A percentile compares a stretch with the other conserved stretches of the same genome.
Conservation (phyloP, 495 filamentous ascomycete genomes). For the Cudoniella acicularis region DNA sequence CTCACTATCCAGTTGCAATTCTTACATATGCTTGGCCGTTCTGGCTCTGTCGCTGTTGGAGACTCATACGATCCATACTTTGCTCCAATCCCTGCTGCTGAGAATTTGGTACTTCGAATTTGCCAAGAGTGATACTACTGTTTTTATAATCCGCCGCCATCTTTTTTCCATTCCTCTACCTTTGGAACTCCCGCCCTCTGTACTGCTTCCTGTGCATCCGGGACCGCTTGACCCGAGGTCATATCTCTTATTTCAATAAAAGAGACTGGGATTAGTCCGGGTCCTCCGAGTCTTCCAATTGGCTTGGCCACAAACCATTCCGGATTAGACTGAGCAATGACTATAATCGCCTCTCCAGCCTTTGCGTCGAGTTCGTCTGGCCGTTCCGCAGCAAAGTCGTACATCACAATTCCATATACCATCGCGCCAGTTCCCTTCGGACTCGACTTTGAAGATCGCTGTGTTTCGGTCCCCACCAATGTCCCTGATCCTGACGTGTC, state of each 20-base stretch:
- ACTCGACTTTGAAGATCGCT: conserved; percentile 33
- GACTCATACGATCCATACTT: conserved; percentile 74
- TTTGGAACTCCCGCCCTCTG: conserved; percentile 88
- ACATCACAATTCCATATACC: conserved; percentile 95
- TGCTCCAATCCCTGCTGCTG: conserved; percentile 33
- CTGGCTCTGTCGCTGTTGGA: conserved; percentile 49
- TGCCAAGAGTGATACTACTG: conserved; percentile 92
- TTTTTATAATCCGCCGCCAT: conserved; percentile 99
- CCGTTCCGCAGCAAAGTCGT: conserved; percentile 93
- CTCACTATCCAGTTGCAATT: not conserved
- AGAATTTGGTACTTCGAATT: conserved; percentile 63
- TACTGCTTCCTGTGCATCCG: conserved; percentile 83
- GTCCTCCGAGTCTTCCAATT: conserved; percentile 89
- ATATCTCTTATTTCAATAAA: conserved; percentile 97
- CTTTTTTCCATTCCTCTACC: conserved; percentile 99
- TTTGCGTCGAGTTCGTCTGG: conserved; percentile 95
- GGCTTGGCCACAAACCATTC: conserved; percentile 99
- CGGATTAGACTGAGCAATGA: conserved; percentile 98
- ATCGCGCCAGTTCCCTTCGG: conserved; percentile 61
- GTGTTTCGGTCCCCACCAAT: conserved; percentile 30
- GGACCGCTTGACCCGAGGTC: conserved; percentile 75
- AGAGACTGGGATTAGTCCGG: conserved; percentile 92
- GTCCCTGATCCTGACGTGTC: conserved; percentile 46
- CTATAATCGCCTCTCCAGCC: conserved; percentile 92
- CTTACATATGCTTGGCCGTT: conserved; percentile 39